Evolutionary conservation across 306 rosid species (phyloP), one percentile per base, ranked within the genome.

Genomic region (Herpetospermum pedunculosum): DNA sequence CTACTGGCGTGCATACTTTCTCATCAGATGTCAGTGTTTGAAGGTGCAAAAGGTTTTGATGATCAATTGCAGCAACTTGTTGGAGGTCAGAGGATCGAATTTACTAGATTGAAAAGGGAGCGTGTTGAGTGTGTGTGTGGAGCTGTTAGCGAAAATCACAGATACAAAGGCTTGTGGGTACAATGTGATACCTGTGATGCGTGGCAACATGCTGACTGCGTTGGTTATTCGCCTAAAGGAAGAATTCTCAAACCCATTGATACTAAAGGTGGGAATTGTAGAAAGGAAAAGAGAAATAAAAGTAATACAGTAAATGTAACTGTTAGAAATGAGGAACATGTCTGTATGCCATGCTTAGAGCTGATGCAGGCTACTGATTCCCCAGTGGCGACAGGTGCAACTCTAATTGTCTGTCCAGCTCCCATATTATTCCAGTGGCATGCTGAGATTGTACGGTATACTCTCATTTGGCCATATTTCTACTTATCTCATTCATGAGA

Each of bases 151-250:
- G 98, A 93, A 77, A 85, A 79, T 81, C 65, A 23, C 67, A 84
- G 80, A 83, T 91, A 91, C 84, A 82, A 79, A 77, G 97, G 98
- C 77, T 55, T 94, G 71, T 94, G 98, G 98, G 98, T 94, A 78
- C 98, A 91, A 79, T 94, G 98, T 54, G 98, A 94, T 84, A 76
- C 83, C 43, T 94, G 98, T 82, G 95, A 89, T 83, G 97, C 98
- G 26, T 94, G 98, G 98, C 98, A 94, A 81, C 97, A 94, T 80
- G 98, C 95, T 28, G 90, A 84, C 60, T 94, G 98, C 81, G 96
- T 94, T 79, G 97, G 95, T 73, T 94, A 91, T 84, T 86, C 97
- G 46, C 78, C 90, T 43, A 81, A 81, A 80, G 91, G 91, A 71
- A 85, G 88, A 80, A 15, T 81, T 64, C 46, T 79, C 72, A 87